Evolutionary conservation across 2,329 filamentous ascomycete genomes (phyloP).

Genomic region (Trichoderma cornu-damae): DNA sequence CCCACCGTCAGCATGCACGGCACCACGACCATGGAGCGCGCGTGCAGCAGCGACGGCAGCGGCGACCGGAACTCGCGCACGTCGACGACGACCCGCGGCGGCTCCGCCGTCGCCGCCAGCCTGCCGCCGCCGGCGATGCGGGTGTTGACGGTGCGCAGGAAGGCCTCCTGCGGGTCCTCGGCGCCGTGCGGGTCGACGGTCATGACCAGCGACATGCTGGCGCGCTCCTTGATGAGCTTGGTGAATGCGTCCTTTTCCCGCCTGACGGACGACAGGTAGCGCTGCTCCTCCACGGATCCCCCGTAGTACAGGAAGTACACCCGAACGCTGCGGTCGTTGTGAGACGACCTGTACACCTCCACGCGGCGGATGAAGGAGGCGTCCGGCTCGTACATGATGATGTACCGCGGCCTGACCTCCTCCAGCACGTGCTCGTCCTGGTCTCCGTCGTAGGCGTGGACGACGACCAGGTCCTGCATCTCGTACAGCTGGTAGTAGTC

Average conservation of each 20-base stretch:
- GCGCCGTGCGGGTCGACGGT: conserved; percentile 63
- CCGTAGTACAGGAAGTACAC: conserved; percentile 98
- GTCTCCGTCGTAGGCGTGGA: conserved; percentile 93
- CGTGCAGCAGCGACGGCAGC: conserved; percentile 85
- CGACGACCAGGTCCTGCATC: conserved; percentile 79
- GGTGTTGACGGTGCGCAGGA: conserved; percentile 92
- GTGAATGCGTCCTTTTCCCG: conserved; percentile 96
- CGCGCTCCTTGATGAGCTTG: conserved; percentile 87
- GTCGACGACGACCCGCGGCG: conserved; percentile 88
- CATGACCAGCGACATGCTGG: conserved; percentile 85
- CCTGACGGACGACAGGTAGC: conserved; percentile 83
- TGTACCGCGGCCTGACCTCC: conserved; percentile 86
- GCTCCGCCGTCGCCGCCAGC: conserved; percentile 74
- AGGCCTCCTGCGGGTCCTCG: conserved; percentile 82
- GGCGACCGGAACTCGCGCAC: conserved; percentile 94
- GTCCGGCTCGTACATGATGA: conserved; percentile 98
- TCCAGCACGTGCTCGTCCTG: conserved; percentile 96
- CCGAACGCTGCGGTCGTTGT: conserved; percentile 79
- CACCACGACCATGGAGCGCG: conserved; percentile 78
- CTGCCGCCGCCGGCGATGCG: conserved; percentile 90
- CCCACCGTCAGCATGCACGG: conserved; percentile 95
- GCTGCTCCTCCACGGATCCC: conserved; percentile 90
- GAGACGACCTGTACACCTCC: conserved; percentile 93
- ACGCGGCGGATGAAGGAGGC: conserved; percentile 89
- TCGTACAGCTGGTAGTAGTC: conserved; percentile 88